Conservation (phyloP, 108 stramenopile species). For the Cylindrotheca fusiformis region DNA sequence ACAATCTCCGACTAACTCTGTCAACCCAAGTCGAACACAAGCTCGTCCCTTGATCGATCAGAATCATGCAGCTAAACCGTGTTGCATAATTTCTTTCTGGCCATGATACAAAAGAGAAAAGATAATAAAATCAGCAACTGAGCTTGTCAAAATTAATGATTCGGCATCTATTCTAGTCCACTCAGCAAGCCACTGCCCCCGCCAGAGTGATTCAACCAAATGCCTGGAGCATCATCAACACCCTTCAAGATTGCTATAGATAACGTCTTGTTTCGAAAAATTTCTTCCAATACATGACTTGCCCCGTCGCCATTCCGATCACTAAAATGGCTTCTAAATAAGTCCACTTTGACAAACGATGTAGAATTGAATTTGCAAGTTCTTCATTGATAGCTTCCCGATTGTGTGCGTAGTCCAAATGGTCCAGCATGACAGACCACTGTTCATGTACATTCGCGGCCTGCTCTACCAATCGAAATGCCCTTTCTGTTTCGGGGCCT, state of each 20-base stretch:
- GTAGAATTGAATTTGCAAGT: constrained; percentile 51
- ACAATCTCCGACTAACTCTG: too few species aligned
- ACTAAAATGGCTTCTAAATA: constrained; percentile 70
- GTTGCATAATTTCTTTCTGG: too few species aligned
- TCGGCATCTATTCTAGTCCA: too few species aligned
- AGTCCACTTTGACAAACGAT: constrained; percentile 64
- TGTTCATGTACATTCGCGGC: constrained; percentile 33
- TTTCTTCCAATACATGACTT: constrained; percentile 79
- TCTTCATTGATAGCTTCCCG: constrained; percentile 61
- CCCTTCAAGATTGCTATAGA: constrained; percentile 37
- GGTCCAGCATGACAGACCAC: constrained; percentile 57
- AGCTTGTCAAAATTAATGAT: too few species aligned
- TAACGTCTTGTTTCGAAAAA: constrained; percentile 80
- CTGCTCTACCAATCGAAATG: constrained; percentile 32
- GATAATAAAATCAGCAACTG: too few species aligned
- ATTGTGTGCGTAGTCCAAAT: constrained; percentile 70
- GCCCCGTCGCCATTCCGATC: constrained; percentile 59
- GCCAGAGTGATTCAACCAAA: too few species aligned
- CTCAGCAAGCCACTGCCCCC: too few species aligned
- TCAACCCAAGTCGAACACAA: too few species aligned
- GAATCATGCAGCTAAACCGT: too few species aligned
- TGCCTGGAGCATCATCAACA: too few species aligned
- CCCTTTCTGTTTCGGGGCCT: constrained; percentile 66
- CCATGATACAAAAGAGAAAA: too few species aligned
- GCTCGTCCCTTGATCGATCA: too few species aligned